These are phyloP conservation scores for Przewalskia tangutica DNA, from an alignment of 257 asterid species.

Conservation along the genomic window DNA sequence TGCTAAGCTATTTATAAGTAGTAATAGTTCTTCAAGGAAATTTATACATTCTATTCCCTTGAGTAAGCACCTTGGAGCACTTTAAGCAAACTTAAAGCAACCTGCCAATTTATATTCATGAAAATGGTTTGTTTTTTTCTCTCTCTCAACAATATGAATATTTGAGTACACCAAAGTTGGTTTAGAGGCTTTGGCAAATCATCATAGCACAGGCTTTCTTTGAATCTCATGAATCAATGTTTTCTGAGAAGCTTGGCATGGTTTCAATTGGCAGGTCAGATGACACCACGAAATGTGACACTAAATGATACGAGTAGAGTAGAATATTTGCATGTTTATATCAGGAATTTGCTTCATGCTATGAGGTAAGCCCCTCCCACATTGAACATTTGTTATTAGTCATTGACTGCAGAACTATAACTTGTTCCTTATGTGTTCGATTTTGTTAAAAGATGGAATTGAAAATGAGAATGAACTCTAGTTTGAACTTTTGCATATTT, in stretches of 20 bases:
- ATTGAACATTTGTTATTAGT: not conserved
- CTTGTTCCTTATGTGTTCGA: not conserved
- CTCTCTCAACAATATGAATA: not conserved
- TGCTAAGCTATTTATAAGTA: too few species aligned
- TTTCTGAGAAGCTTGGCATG: slow-evolving; percentile 12
- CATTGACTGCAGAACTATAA: not conserved
- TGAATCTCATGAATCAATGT: slow-evolving; percentile 2
- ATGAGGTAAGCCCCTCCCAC: slow-evolving; percentile 10
- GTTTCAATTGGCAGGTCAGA: slow-evolving; percentile 3
- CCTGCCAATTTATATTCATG: slow-evolving; percentile 38
- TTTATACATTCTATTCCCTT: too few species aligned
- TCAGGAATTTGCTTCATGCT: slow-evolving; percentile 24
- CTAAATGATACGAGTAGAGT: slow-evolving; percentile 14
- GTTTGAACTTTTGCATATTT: not conserved
- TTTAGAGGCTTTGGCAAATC: not conserved
- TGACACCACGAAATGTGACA: not conserved
- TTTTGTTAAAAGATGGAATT: not conserved
- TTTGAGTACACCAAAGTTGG: not conserved
- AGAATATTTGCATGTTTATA: slow-evolving; percentile 9
- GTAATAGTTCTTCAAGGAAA: too few species aligned
- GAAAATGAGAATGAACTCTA: not conserved
- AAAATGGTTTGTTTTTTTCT: slow-evolving; percentile 16
- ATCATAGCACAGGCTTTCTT: not conserved
- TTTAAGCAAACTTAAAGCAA: slow-evolving; percentile 33
- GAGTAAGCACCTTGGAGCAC: too few species aligned